These are phyloP conservation scores for Hyaloscypha finlandica DNA, from an alignment of 495 filamentous ascomycete species.

Conservation along the genomic window DNA sequence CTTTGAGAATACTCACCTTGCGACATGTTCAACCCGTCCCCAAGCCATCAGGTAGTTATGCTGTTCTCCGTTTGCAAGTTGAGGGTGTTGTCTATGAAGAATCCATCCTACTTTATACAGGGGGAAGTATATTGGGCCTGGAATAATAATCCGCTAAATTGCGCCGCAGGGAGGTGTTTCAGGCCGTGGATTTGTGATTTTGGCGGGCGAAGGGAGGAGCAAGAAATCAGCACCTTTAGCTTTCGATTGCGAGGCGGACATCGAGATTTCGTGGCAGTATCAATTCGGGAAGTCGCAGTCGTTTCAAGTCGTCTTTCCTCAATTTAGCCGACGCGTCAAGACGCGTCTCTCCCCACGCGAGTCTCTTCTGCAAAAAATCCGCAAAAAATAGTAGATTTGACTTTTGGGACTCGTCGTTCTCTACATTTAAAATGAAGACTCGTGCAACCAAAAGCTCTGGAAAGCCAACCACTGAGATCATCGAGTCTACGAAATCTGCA, in stretches of 20 bases:
- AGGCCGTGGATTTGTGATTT: neutral
- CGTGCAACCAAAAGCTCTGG: conserved; percentile 30
- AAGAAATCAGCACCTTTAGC: neutral
- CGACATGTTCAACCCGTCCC: conserved; percentile 20
- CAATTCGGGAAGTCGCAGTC: neutral
- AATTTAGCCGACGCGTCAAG: conserved; percentile 11
- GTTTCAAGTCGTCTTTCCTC: neutral
- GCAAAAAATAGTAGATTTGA: neutral
- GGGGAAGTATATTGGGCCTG: conserved; percentile 1
- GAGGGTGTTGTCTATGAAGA: conserved; percentile 18
- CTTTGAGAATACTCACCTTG: conserved; percentile 20
- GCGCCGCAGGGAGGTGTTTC: neutral
- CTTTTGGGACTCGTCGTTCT: neutral
- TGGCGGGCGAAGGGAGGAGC: neutral
- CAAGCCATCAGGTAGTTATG: conserved; percentile 22
- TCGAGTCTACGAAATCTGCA: conserved; percentile 12
- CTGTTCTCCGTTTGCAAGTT: conserved; percentile 4
- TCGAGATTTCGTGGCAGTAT: neutral
- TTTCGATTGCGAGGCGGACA: neutral
- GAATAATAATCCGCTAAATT: neutral
- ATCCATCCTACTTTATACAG: conserved; percentile 25
- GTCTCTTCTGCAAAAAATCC: neutral
- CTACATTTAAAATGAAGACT: conserved; percentile 26
- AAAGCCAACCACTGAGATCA: conserved; percentile 19
- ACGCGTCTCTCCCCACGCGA: conserved; percentile 9